Evolutionary conservation across 2,329 filamentous ascomycete genomes (phyloP), one percentile per base, ranked within the genome.

Genomic region (Pseudogymnoascus sp.): DNA sequence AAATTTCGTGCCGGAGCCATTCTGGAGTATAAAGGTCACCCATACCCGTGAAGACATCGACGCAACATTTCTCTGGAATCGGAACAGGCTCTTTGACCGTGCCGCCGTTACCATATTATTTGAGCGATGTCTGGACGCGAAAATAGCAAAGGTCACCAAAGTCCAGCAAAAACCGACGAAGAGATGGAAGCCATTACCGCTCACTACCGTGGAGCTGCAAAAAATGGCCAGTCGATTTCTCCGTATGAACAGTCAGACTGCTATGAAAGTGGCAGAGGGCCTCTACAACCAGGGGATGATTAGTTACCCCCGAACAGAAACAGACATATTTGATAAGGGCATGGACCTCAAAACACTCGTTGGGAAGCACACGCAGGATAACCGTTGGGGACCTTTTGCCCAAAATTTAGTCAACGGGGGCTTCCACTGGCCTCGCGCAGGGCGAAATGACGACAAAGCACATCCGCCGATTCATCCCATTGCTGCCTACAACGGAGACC

Each of bases 391-490:
- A 0, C 72, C 76, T 18, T 96, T 92, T 73, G 92, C 93, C 3
- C 88, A 88, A 71, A 80, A 79, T 16, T 80, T 97, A 8, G 77
- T 89, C 30, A 80, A 88, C 64, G 91, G 91, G 2, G 87, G 79
- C 7, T 97, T 96, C 72, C 84, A 85, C 54, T 87, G 89, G 66
- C 94, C 94, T 16, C 86, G 93, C 41, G 83, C 87, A 66, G 94
- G 94, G 3, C 83, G 86, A 60, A 86, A 97, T 72, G 96, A 99
- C 73, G 94, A 99, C 74, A 94, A 96, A 74, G 94, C 94, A 0
- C 94, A 99, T 75, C 94, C 94, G 25, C 94, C 94, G 0, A 99
- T 99, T 63, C 94, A 99, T 69, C 94, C 94, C 0, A 88, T 99
- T 63, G 89, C 89, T n/a, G 90, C 88, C 5, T 82, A 83, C 1